Base-by-base conservation (phyloP, 495 filamentous ascomycete genomes). In the Aspergillus mulundensis region DNA sequence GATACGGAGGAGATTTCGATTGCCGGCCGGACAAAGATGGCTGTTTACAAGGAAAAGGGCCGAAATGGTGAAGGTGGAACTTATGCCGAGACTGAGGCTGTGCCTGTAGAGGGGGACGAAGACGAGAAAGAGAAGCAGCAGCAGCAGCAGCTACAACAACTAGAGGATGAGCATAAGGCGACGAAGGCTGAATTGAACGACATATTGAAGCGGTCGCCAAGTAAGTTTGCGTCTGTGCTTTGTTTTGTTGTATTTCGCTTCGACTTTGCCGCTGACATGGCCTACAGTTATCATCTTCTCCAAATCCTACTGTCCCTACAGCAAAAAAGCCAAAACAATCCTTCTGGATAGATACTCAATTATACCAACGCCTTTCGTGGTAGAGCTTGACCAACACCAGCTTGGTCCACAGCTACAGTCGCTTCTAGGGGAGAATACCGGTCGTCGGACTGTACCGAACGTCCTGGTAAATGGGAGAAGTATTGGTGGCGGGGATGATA, bases 401-500 rank as follows among this genome's bases (percentile, higher is more conserved):
- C 74, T 94, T 14, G 94, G 94, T 12, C 57, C 66, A 4, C 67
- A 81, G 28, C 69, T 98, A 23, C 94, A 98, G 67, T 77, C 66
- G 2, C 76, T 79, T 14, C 70, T 98, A 18, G 80, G 61, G 10
- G 80, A 85, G 56, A 86, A 75, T 61, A 98, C 94, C 2, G 88
- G 89, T 21, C 77, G 94, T 20, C 76, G 75, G 47, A 98, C 94
- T 1, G 94, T 98, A 2, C 94, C 94, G 2, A 98, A 98, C 63
- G 78, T 98, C 25, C 74, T 98, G 53, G 81, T 98, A 43, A 88
- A 86, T 63, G 94, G 89, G 5, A 84, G 85, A 67, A 94, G 88
- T 63, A 91, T 97, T 59, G 94, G 94, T 23, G 94, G 94, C 24
- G 85, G 90, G 42, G 93, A 97, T 63, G 90, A 96, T 32, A 81